Percentiles rank a stretch among this genome's conserved stretches.
phyloP scores from a whole-genome alignment of 1,284 basidiomycete species.

The Ceratobasidium sp. region DNA sequence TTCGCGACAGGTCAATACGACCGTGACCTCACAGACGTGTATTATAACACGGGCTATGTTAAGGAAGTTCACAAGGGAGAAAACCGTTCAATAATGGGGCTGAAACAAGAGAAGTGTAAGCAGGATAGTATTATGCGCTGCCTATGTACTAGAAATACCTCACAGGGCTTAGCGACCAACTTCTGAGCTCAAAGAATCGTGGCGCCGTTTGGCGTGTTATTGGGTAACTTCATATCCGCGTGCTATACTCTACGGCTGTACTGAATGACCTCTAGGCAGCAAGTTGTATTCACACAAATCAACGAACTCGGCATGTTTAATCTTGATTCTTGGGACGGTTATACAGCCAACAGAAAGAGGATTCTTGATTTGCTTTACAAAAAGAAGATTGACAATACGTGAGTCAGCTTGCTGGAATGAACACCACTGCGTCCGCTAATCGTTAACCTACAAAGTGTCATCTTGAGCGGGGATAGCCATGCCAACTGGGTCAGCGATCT shows the following conservation, averaged over 20 bases:
- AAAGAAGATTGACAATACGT: constrained; percentile 66
- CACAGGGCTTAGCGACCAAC: constrained; percentile 66
- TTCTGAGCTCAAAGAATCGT: constrained; percentile 61
- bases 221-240: constrained; percentile 55
- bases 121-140: no score
- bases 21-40: constrained; percentile 70
- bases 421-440: not conserved
- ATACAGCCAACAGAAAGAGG: constrained; percentile 66
- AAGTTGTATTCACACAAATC: constrained; percentile 65
- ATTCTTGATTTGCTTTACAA: constrained; percentile 65
- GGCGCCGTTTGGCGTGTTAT: constrained; percentile 70
- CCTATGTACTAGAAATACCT: no score
- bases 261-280: constrained; percentile 57
- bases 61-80: constrained; percentile 10
- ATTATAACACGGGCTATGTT: constrained; percentile 64
- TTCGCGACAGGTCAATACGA: constrained; percentile 65
- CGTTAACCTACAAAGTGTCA: constrained; percentile 50
- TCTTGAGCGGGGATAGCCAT: constrained; percentile 73
- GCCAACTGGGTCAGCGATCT: constrained; percentile 71
- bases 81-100: constrained; percentile 67
- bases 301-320: constrained; percentile 54
- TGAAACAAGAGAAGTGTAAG: constrained; percentile 66
- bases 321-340: constrained; percentile 73
- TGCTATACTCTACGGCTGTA: constrained; percentile 13
- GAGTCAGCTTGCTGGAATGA: not conserved